phyloP scores from a whole-genome alignment of 768 basidiomycete species.

The Suillus plorans region DNA sequence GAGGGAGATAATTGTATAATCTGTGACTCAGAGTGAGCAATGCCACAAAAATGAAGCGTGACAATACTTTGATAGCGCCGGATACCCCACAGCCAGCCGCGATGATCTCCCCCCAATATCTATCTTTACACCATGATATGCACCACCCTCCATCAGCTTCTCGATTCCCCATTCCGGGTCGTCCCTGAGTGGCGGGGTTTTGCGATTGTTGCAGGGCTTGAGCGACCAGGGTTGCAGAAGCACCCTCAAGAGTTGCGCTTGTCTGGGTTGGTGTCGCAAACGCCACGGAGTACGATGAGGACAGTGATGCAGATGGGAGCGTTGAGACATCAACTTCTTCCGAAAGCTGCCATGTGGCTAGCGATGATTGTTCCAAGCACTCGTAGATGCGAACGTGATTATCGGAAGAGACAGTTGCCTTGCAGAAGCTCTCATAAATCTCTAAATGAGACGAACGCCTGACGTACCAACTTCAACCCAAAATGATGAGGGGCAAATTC shows the following conservation, averaged over 20 bases:
- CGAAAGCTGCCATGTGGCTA: constrained; percentile 71
- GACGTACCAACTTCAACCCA: constrained; percentile 80
- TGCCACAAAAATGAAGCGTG: constrained; percentile 1
- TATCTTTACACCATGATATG: constrained; percentile 93
- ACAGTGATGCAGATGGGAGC: constrained; percentile 44
- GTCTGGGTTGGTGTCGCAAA: constrained; percentile 75
- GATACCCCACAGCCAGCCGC: constrained; percentile 73
- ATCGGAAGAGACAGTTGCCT: constrained; percentile 91
- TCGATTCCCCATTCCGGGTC: constrained; percentile 54
- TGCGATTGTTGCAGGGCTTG: constrained; percentile 60
- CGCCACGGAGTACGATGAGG: constrained; percentile 53
- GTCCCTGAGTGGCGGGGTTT: constrained; percentile 28
- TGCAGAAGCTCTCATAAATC: constrained; percentile 2
- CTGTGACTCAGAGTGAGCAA: constrained; percentile 34
- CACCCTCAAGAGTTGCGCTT: constrained; percentile 49
- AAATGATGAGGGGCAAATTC: constrained; percentile 88
- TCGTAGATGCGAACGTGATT: constrained; percentile 88
- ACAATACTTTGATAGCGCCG: constrained; percentile 70
- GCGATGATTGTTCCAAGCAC: constrained; percentile 71
- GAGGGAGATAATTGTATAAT: constrained; percentile 73
- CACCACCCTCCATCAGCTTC: constrained; percentile 94
- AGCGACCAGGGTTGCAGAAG: constrained; percentile 58
- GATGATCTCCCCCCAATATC: constrained; percentile 91
- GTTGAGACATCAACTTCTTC: constrained; percentile 75
- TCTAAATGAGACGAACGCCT: neutral